Evolutionary conservation across 495 filamentous ascomycete species (phyloP), one percentile per base, ranked within the genome.

Genomic region (Evernia prunastri): DNA sequence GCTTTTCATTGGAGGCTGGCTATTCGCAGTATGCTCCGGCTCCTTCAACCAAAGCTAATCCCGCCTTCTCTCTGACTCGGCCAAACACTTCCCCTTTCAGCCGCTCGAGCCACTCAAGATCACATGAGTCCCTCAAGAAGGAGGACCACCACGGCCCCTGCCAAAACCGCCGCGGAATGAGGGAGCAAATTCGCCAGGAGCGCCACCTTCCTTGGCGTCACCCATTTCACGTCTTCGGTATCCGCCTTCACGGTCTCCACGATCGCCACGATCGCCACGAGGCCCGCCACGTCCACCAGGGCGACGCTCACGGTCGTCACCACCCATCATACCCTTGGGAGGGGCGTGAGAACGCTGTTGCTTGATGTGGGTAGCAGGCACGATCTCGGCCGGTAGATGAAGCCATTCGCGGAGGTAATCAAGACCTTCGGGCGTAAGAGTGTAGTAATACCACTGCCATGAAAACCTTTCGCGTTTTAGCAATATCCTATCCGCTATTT

Each of bases 361-460:
- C 89, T 98, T 98, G 85, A 98, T 96, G 86, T 98, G 94, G 74
- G 94, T 98, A 70, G 94, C 91, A 63, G 94, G 94, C 71, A 98
- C 94, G 77, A 98, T 96, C 86, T 98, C 94, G 74, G 95, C 94
- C 77, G 94, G 94, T 72, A 97, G 88, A 85, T 98, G 94, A 69
- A 97, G 93, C 94, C 94, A 98, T 84, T 98, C 94, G 72, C 94
- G 95, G 77, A 98, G 92, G 86, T 97, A 98, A 86, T 97, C 93
- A 76, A 98, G 92, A 83, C 94, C 94, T 79, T 97, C 93, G 72
- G 92, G 91, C 77, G 94, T 98, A 77, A 98, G 87, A 79, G 95
- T 98, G 88, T 98, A 98, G 89, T 98, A 98, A 87, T 97, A 98
- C 87, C 92, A 97, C 84, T 98, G 94, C 94, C 94, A 98, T 66